Evolutionary conservation across 208 protist genomes (phyloP), one percentile per base, ranked within the genome.

Genomic region (Leishmania major): DNA sequence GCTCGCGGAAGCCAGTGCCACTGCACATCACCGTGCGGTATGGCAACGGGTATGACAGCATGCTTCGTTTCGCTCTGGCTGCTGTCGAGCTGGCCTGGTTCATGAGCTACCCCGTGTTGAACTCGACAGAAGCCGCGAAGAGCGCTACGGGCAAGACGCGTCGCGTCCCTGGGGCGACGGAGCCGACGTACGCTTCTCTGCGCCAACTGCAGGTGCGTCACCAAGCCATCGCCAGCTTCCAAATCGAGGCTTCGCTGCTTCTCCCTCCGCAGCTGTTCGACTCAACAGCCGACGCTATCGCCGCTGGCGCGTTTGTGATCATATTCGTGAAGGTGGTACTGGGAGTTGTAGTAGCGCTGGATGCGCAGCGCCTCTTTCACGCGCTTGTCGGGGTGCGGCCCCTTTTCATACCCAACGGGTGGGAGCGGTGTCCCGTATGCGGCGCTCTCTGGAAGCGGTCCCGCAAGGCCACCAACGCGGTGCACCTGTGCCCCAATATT

Each of bases 401-500:
- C 7, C 87, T 96, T 43, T 80, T 71, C n/a, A 84, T 93, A n/a
- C 82, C 88, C 2, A 88, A 92, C 45, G 88, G 91, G 25, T 91
- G 84, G 82, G 89, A 92, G 57, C 76, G 83, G 43, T 96, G 91
- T 75, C 92, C 92, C 59, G 81, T 96, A 6, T 96, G 92, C 70
- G 86, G 87, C 2, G 86, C 75, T 55, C 82, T 86, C 66, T 95
- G 92, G 87, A 81, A 87, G 62, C 62, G 78, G 10, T 83, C 84
- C 28, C 82, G 84, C 60, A 45, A 45, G 15, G 51, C 60, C 55
- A 57, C 74, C 11, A 82, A 81, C 40, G 60, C 47, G 15, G 67
- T 79, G 3, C 88, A 89, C 75, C 35, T 82, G 55, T 87, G 85
- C 62, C 80, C 85, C n/a, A 78, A 75, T 3, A 55, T 88, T 25